Evolutionary conservation across 2,329 filamentous ascomycete genomes (phyloP).

Genomic region (Chaetomium sp.): DNA sequence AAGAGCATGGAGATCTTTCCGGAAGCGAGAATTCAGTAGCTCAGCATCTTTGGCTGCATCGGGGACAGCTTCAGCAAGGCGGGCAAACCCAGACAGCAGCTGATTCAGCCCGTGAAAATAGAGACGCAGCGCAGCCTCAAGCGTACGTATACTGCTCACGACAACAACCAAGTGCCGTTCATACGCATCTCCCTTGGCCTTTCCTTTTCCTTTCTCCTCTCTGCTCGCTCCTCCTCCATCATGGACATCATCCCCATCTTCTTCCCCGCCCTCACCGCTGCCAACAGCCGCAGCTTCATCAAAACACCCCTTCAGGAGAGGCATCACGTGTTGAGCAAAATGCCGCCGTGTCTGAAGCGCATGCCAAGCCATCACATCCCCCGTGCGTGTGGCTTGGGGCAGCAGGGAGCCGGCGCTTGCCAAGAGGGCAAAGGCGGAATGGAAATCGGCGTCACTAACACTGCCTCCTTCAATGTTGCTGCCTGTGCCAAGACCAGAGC

Average conservation of each 20-base stretch:
- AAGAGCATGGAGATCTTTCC: constrained; percentile 56
- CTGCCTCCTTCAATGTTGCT: background rate
- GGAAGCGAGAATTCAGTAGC: constrained; percentile 41
- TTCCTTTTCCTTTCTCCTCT: background rate
- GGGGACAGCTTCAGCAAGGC: constrained; percentile 15
- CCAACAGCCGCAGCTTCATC: constrained; percentile 4
- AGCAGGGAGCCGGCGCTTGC: constrained; percentile 41
- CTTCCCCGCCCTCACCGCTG: background rate
- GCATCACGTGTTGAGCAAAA: constrained; percentile 53
- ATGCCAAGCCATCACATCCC: constrained; percentile 55
- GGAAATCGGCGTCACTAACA: constrained; percentile 32
- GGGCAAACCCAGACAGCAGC: constrained; percentile 42
- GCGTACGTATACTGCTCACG: constrained; percentile 44
- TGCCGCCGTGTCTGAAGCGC: constrained; percentile 54
- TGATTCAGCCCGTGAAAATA: constrained; percentile 50
- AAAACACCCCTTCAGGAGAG: constrained; percentile 43
- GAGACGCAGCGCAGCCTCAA: constrained; percentile 54
- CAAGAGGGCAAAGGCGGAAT: constrained; percentile 47
- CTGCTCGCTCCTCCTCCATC: background rate
- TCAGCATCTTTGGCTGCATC: constrained; percentile 34
- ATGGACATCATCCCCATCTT: background rate
- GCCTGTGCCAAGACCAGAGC: background rate
- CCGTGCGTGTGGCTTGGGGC: constrained; percentile 45
- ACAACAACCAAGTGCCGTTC: constrained; percentile 42
- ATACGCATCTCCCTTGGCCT: constrained; percentile 23